phyloP scores from a whole-genome alignment of 2,329 filamentous ascomycete genomes.

The Clarireedia sp. region DNA sequence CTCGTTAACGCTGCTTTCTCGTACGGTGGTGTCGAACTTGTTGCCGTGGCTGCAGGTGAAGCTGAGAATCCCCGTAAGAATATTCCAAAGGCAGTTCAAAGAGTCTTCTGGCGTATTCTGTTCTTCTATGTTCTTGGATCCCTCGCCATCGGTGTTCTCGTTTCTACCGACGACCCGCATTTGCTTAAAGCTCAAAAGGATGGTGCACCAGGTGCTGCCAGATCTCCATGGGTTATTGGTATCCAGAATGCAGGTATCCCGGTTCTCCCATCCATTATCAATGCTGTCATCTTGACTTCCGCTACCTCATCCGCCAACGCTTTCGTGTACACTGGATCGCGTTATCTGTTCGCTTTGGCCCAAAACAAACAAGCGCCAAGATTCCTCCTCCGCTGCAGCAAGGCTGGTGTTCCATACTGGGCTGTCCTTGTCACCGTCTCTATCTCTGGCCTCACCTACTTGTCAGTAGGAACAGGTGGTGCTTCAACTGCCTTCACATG shows the following conservation, averaged over 20 bases:
- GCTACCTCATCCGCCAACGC: slow-evolving; percentile 36
- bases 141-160: slow-evolving; percentile 62
- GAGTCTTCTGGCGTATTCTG: slow-evolving; percentile 70
- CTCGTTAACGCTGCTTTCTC: slow-evolving; percentile 42
- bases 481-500: slow-evolving; percentile 32
- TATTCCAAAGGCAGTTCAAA: slow-evolving; percentile 68
- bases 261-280: slow-evolving; percentile 62
- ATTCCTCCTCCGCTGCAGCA: slow-evolving; percentile 53
- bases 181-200: slow-evolving; percentile 54
- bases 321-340: slow-evolving; percentile 26
- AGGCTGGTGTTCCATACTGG: slow-evolving; percentile 60
- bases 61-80: slow-evolving; percentile 61
- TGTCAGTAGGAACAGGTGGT: slow-evolving; percentile 53
- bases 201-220: slow-evolving; percentile 57
- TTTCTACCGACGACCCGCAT: slow-evolving; percentile 59
- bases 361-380: slow-evolving; percentile 59
- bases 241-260: slow-evolving; percentile 59
- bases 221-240: slow-evolving; percentile 58
- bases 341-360: slow-evolving; percentile 36
- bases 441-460: slow-evolving; percentile 64
- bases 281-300: slow-evolving; percentile 61
- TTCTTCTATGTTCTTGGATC: slow-evolving; percentile 69
- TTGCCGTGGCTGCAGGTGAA: slow-evolving; percentile 52
- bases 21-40: slow-evolving; percentile 39
- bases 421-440: slow-evolving; percentile 58